A percentile compares a stretch with the other conserved stretches of the same genome.
These are phyloP conservation scores for Pleodorina starrii DNA, from an alignment of 139 green algal genomes.

Conservation along the genomic window DNA sequence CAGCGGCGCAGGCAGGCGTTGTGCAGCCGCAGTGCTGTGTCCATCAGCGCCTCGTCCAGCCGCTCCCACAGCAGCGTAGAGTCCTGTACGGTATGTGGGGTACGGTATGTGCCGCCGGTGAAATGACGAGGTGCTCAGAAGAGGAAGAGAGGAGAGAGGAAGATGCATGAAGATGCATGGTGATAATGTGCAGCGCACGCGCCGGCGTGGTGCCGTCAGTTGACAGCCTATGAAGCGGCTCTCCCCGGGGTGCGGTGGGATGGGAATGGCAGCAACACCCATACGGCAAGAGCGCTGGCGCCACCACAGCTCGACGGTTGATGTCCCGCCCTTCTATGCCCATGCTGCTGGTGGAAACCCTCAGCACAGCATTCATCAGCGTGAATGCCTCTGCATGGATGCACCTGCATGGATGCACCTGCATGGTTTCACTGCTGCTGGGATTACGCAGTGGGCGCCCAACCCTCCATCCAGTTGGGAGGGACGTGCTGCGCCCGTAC, in stretches of 20 bases:
- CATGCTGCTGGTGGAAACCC: neutral
- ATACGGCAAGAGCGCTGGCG: neutral
- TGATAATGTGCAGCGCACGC: neutral
- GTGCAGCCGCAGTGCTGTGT: conserved; percentile 55
- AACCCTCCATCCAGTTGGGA: neutral
- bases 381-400: neutral
- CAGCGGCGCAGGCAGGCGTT: conserved; percentile 50
- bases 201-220: neutral
- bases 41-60: conserved; percentile 30
- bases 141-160: neutral
- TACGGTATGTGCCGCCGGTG: no score
- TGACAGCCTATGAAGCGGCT: neutral
- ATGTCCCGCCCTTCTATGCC: neutral
- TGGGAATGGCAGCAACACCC: neutral
- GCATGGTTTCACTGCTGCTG: neutral
- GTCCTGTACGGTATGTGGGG: no score
- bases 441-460: neutral
- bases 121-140: neutral
- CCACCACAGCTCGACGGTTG: neutral
- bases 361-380: neutral
- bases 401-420: no score
- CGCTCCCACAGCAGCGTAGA: conserved; percentile 47
- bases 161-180: neutral
- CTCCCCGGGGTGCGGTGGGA: neutral
- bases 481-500: neutral